Base-by-base conservation (phyloP, 495 filamentous ascomycete species). In the Neurospora sp. region DNA sequence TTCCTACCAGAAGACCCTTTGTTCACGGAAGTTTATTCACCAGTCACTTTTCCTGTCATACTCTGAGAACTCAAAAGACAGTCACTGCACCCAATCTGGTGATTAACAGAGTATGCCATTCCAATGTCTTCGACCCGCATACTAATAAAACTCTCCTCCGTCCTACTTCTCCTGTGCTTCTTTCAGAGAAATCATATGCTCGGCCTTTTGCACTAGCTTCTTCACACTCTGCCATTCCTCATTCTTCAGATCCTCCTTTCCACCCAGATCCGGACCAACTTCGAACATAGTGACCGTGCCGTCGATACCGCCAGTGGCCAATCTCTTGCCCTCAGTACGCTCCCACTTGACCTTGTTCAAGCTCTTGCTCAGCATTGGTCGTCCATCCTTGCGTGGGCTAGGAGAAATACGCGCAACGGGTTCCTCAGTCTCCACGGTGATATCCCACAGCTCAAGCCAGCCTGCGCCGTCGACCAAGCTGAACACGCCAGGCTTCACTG, bases 301-400 rank as follows among this genome's bases (percentile, higher is more conserved):
- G 78, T 97, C 94, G 69, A 98, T 87, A 0, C 96, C 96, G 37
- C 96, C 96, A 20, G 93, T 93, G 2, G 93, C 96, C 40, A 98
- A 80, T 70, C 91, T 85, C 82, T 91, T 91, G 37, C 96, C 96
- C 81, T 97, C 94, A 70, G 88, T 89, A 75, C 88, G 86, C 82
- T 99, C 96, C 96, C 96, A 99, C 31, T 92, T 93, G 47, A 97
- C 83, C 80, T 93, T 95, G 79, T 98, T 98, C 74, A 99, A 83
- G 75, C 93, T 95, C 80, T 90, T 90, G 75, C 90, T 90, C 76
- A 94, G 82, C 76, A 86, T 86, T 75, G 86, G 79, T 80, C 87
- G 77, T 70, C 87, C 83, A 73, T 88, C 84, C 79, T 90, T 87
- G 40, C 87, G 83, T 10, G 85, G 82, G 73, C 84, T 89, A 0